phyloP scores from a whole-genome alignment of 768 basidiomycete genomes.

The Boletus sp. region DNA sequence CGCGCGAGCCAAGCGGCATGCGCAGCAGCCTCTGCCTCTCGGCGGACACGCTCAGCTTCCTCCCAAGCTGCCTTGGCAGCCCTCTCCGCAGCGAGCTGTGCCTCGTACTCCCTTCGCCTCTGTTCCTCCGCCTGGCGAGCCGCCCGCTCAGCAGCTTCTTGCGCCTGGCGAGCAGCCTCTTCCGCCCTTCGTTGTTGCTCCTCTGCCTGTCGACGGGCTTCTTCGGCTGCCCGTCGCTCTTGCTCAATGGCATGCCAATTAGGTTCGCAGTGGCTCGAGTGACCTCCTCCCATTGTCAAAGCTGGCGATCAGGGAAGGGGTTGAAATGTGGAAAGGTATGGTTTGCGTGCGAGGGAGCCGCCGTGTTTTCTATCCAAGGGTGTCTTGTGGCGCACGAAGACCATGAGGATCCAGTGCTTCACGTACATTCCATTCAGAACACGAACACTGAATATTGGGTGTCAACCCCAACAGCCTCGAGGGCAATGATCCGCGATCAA shows the following conservation, averaged over 20 bases:
- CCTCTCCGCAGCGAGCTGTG: slow-evolving; percentile 18
- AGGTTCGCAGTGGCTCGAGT: slow-evolving; percentile 24
- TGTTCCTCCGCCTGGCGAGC: slow-evolving; percentile 21
- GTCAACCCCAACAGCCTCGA: neutral
- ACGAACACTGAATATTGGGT: too few species aligned
- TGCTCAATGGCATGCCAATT: slow-evolving; percentile 24
- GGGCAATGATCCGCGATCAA: neutral
- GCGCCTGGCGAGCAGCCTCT: slow-evolving; percentile 18
- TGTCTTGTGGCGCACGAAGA: neutral
- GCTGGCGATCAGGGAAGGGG: neutral
- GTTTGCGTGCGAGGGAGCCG: neutral
- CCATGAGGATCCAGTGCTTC: neutral
- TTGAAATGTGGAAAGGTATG: neutral
- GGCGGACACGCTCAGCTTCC: slow-evolving; percentile 24
- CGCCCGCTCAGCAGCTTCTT: slow-evolving; percentile 22
- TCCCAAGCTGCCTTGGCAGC: slow-evolving; percentile 22
- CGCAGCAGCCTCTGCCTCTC: slow-evolving; percentile 19
- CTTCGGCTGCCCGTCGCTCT: slow-evolving; percentile 16
- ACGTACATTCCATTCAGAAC: neutral
- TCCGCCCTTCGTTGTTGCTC: slow-evolving; percentile 16
- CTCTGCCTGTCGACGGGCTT: slow-evolving; percentile 21
- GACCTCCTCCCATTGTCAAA: slow-evolving; percentile 24
- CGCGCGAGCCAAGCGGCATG: slow-evolving; percentile 22
- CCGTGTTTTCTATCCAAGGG: neutral
- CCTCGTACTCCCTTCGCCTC: slow-evolving; percentile 14